Evolutionary conservation across 306 rosid genomes (phyloP).

Genomic region (Quercus gilva): DNA sequence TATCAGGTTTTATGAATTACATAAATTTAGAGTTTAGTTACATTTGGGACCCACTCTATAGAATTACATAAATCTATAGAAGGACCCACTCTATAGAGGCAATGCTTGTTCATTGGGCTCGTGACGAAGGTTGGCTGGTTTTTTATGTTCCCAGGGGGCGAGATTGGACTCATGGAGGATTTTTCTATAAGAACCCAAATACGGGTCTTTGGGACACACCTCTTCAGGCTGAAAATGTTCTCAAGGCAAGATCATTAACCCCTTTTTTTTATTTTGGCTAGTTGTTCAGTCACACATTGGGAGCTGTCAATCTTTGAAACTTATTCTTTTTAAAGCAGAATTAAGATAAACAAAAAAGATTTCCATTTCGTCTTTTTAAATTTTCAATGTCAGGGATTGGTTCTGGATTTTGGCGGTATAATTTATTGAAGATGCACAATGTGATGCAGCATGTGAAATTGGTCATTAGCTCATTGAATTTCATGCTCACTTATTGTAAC

Average conservation of each 20-base stretch:
- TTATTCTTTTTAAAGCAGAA: background rate
- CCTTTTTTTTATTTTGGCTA: background rate
- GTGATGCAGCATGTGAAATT: no score
- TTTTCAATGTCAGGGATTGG: background rate
- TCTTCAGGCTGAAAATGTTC: conserved; percentile 76
- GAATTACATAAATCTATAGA: no score
- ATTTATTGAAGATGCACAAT: no score
- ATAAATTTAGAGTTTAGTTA: no score
- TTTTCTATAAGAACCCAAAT: conserved; percentile 64
- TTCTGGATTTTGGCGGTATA: no score
- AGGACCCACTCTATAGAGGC: background rate
- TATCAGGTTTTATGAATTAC: no score
- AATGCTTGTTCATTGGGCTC: conserved; percentile 96
- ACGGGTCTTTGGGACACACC: conserved; percentile 95
- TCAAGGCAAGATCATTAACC: conserved; percentile 54
- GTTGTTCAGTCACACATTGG: background rate
- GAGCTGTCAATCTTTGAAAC: background rate
- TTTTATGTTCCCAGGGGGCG: conserved; percentile 82
- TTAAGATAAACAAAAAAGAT: background rate
- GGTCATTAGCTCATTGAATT: no score
- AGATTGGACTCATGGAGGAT: conserved; percentile 92
- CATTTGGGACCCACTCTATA: no score
- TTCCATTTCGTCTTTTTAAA: background rate
- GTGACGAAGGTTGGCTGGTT: conserved; percentile 95
- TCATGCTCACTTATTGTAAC: no score